phyloP scores from a whole-genome alignment of 2,329 filamentous ascomycete species.

The Dactylellina drechsleri region DNA sequence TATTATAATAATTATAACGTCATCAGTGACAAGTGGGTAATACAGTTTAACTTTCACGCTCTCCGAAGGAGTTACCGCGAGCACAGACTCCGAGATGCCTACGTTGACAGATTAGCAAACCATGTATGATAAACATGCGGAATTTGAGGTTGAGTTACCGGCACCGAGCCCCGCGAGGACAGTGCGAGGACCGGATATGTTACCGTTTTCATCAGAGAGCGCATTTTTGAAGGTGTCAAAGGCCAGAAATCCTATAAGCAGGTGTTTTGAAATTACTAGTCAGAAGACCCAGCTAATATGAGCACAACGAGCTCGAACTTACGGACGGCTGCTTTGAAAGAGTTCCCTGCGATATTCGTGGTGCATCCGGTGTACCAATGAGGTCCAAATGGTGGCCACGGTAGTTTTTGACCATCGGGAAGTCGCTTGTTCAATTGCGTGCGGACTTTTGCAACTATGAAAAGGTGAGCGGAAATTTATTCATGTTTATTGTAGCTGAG shows the following conservation, averaged over 20 bases:
- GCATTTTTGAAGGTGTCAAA: conserved; percentile 93
- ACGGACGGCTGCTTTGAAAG: conserved; percentile 94
- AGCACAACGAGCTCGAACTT: conserved; percentile 61
- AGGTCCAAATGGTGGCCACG: conserved; percentile 90
- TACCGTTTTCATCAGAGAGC: conserved; percentile 83
- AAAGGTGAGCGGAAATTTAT: not conserved
- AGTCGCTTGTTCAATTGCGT: conserved; percentile 90
- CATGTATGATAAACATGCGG: not conserved
- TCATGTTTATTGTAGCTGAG: no score
- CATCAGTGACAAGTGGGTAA: not conserved
- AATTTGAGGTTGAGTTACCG: conserved; percentile 64
- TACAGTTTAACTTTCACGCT: conserved; percentile 96
- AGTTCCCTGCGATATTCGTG: conserved; percentile 95
- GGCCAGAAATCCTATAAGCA: conserved; percentile 78
- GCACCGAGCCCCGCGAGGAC: conserved; percentile 94
- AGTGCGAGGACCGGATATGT: conserved; percentile 87
- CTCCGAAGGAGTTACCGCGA: conserved; percentile 96
- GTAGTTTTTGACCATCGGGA: conserved; percentile 83
- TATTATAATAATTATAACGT: no score
- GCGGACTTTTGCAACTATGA: conserved; percentile 86
- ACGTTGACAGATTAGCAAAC: not conserved
- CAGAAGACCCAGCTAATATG: not conserved
- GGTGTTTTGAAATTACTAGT: not conserved
- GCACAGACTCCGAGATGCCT: conserved; percentile 82
- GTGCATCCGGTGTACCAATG: conserved; percentile 99